Percentiles rank a stretch among this genome's conserved stretches.
Evolutionary conservation across 352 stramenopile species (phyloP).

Genomic region (Phytophthora quininea): DNA sequence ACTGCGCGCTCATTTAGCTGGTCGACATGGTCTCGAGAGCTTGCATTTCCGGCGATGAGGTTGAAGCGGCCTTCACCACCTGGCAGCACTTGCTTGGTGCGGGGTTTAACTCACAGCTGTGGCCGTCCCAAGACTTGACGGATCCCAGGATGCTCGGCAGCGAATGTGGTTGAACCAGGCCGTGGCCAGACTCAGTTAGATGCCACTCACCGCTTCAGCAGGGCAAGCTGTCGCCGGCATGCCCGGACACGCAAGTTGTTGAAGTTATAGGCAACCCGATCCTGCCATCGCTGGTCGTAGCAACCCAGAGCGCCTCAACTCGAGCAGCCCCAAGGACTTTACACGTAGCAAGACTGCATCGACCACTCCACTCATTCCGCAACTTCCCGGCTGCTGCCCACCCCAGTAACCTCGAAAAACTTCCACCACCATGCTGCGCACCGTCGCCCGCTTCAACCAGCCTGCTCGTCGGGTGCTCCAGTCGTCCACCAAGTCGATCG

Average conservation of each 20-base stretch:
- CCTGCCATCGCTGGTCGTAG: background rate
- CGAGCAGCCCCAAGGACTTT: background rate
- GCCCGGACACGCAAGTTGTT: background rate
- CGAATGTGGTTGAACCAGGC: background rate
- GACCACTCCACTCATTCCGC: background rate
- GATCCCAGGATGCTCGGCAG: background rate
- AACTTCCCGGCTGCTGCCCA: constrained; percentile 1
- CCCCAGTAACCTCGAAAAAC: background rate
- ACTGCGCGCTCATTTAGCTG: background rate
- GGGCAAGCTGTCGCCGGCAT: background rate
- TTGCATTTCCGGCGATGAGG: background rate
- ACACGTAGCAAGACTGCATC: background rate
- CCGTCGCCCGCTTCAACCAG: constrained; percentile 38
- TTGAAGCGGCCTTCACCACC: background rate
- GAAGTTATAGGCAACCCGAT: background rate
- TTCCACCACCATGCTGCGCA: constrained; percentile 29
- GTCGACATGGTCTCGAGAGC: background rate
- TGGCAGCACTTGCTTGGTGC: background rate
- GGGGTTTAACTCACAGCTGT: background rate
- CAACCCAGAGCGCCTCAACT: background rate
- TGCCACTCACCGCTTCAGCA: background rate
- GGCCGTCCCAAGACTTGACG: background rate
- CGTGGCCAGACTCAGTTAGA: background rate
- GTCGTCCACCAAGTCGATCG: constrained; percentile 24
- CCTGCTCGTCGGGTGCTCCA: constrained; percentile 23